Conservation (phyloP, 495 filamentous ascomycete species). For the Aspergillus taichungensis region DNA sequence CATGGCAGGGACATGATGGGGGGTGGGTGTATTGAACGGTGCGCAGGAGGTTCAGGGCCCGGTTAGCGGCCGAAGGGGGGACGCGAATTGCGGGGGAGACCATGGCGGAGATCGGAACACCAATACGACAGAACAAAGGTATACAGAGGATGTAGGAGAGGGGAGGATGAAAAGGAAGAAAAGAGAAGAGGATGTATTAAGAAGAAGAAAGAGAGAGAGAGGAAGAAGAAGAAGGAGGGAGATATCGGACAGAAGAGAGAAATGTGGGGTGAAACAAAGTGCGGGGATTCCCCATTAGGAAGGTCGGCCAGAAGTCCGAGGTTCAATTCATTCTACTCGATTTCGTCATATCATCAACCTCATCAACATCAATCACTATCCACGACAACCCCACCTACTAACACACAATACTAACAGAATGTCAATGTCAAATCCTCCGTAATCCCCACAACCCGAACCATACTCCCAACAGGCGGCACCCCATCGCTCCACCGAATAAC, state of each 20-base stretch:
- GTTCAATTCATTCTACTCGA: neutral
- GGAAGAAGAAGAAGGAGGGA: neutral
- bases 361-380: neutral
- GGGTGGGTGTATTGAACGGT: constrained; percentile 88
- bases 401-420: constrained; percentile 18
- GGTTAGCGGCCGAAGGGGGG: constrained; percentile 57
- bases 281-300: constrained; percentile 3
- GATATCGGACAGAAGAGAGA: neutral
- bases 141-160: neutral
- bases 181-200: neutral
- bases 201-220: neutral
- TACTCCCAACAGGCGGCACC: constrained; percentile 40
- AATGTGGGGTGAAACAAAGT: constrained; percentile 1
- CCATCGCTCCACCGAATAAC: constrained; percentile 41
- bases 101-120: constrained; percentile 13
- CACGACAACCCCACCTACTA: neutral
- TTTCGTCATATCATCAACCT: constrained; percentile 1
- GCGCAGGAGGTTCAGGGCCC: constrained; percentile 74
- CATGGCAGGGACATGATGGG: constrained; percentile 85
- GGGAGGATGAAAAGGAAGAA: neutral
- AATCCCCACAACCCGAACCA: constrained; percentile 32
- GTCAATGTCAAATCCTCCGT: constrained; percentile 27
- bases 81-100: constrained; percentile 51
- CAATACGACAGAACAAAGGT: neutral
- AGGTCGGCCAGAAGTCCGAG: constrained; percentile 9